phyloP scores from a whole-genome alignment of 176 grass and related monocot species.

The Avena insularis region DNA sequence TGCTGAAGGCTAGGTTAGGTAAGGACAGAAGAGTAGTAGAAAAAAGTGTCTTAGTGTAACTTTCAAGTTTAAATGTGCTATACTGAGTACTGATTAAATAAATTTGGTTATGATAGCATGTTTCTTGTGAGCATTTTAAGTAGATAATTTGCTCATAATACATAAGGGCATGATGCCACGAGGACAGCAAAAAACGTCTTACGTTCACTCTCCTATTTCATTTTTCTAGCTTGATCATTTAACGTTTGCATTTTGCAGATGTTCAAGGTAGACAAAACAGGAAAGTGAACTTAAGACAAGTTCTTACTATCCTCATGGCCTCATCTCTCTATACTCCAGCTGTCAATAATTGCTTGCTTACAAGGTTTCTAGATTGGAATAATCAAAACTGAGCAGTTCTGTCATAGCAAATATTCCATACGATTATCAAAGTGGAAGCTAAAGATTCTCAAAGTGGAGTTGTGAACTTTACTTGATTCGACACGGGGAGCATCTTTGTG shows the following conservation, averaged over 20 bases:
- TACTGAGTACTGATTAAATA: neutral
- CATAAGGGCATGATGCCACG: neutral
- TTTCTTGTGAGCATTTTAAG: neutral
- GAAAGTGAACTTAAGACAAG: neutral
- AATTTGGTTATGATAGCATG: neutral
- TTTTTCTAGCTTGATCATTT: neutral
- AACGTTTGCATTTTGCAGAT: neutral
- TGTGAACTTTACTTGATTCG: neutral
- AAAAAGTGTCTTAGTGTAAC: neutral
- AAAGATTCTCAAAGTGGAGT: slow-evolving; percentile 1
- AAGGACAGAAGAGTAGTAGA: neutral
- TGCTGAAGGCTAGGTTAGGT: neutral
- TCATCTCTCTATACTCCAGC: slow-evolving; percentile 4
- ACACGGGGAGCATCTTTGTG: slow-evolving; percentile 1
- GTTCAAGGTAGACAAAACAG: neutral
- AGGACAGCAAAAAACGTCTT: neutral
- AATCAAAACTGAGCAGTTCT: neutral
- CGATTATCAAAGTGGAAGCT: neutral
- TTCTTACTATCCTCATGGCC: neutral
- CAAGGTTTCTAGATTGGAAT: neutral
- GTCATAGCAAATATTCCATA: neutral
- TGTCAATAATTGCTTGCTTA: neutral
- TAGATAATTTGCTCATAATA: neutral
- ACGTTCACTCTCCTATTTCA: neutral
- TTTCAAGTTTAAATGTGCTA: neutral